These are phyloP conservation scores for Bruguiera sexangula DNA, from an alignment of 345 rosid genomes.

Conservation along the genomic window DNA sequence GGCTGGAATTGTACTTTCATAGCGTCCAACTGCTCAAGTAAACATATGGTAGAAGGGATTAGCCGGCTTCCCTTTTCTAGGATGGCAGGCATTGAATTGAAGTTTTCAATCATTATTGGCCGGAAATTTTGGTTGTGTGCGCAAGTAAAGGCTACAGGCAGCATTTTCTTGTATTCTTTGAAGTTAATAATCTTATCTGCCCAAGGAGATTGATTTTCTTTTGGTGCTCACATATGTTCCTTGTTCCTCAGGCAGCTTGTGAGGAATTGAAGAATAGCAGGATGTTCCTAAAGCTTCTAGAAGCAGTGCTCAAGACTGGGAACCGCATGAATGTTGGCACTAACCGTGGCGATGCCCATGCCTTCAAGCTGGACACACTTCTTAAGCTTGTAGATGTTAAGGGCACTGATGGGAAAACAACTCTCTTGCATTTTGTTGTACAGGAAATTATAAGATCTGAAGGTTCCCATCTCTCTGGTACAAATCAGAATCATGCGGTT, in stretches of 20 bases:
- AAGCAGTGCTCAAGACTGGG: slow-evolving; percentile 19
- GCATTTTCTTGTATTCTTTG: neutral
- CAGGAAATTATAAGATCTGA: slow-evolving; percentile 4
- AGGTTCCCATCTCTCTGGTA: neutral
- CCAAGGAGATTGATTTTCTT: neutral
- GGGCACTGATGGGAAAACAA: slow-evolving; percentile 16
- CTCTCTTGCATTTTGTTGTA: slow-evolving; percentile 14
- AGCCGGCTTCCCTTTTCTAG: neutral
- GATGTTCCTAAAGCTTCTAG: slow-evolving; percentile 13
- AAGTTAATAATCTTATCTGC: neutral
- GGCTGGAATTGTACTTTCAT: too few species aligned
- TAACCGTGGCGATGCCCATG: slow-evolving; percentile 13
- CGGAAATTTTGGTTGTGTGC: neutral
- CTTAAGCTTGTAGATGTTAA: slow-evolving; percentile 12
- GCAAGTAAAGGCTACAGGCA: neutral
- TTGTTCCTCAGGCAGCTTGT: slow-evolving; percentile 4
- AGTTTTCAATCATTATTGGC: neutral
- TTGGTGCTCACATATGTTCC: neutral
- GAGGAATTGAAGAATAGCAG: slow-evolving; percentile 7
- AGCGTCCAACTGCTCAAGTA: too few species aligned
- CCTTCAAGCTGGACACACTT: slow-evolving; percentile 9
- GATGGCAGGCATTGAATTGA: neutral
- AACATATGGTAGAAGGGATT: neutral
- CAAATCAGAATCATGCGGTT: neutral
- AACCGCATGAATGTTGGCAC: slow-evolving; percentile 20